A percentile compares a stretch with the other conserved stretches of the same genome.
phyloP scores from a whole-genome alignment of 129 eudicot species.

The Flaveria trinervia region DNA sequence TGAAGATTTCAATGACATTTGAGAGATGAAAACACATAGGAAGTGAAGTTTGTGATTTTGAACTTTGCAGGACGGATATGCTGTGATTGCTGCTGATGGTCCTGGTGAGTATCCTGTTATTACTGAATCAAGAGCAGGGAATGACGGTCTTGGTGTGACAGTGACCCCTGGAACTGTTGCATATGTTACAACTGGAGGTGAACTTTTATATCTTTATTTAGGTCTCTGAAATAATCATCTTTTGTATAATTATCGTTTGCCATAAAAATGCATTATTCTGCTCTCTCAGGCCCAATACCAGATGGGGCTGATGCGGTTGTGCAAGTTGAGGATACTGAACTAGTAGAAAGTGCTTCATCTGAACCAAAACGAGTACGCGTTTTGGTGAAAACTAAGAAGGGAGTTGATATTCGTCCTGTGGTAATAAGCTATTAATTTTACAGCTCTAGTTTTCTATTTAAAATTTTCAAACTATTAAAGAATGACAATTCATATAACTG shows the following conservation, averaged over 20 bases:
- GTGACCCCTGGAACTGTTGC: slow-evolving; percentile 88
- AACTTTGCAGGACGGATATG: slow-evolving; percentile 81
- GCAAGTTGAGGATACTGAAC: slow-evolving; percentile 84
- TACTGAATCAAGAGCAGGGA: slow-evolving; percentile 93
- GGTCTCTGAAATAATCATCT: neutral
- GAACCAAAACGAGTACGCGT: slow-evolving; percentile 60
- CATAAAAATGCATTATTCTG: neutral
- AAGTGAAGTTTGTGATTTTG: too few relatives aligned
- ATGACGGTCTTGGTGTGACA: slow-evolving; percentile 72
- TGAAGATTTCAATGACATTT: neutral
- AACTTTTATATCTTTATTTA: slow-evolving; percentile 19
- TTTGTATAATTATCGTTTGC: neutral
- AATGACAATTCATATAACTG: slow-evolving; percentile 4
- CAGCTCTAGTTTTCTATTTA: neutral
- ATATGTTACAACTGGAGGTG: slow-evolving; percentile 94
- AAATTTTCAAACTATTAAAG: slow-evolving; percentile 4
- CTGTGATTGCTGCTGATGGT: slow-evolving; percentile 92
- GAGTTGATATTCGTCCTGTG: slow-evolving; percentile 94
- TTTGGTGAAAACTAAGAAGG: slow-evolving; percentile 54
- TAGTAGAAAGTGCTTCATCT: slow-evolving; percentile 42
- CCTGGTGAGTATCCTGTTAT: slow-evolving; percentile 88
- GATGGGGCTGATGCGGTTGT: slow-evolving; percentile 96
- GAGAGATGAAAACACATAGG: too few relatives aligned
- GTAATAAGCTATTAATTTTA: slow-evolving; percentile 44
- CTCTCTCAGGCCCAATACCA: slow-evolving; percentile 77